Evolutionary conservation across 352 stramenopile genomes (phyloP), one percentile per base, ranked within the genome.

Genomic region (Saprolegnia diclina): DNA sequence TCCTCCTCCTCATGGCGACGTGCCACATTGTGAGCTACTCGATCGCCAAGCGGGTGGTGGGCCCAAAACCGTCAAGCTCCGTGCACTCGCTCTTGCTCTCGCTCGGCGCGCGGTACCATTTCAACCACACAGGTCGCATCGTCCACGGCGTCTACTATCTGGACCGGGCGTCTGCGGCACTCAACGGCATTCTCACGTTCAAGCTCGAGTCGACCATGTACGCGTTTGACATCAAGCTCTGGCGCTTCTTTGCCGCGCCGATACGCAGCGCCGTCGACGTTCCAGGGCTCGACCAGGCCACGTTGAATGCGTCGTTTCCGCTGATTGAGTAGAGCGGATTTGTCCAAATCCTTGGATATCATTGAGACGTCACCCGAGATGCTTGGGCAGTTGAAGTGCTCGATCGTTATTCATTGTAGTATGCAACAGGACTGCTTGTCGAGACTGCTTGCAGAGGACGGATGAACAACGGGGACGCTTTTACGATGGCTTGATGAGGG

Each of bases 181-280:
- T 67, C n/a, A 67, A 54, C 18, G 61, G 61, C n/a, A 38, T 67
- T 10, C 40, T 67, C 13, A 67, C 61, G 11, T 9, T 53, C 13
- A 24, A 32, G 19, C 16, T 24, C 14, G 29, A 10, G 6, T 35
- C 5, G 14, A 40, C 19, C 29, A 63, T 67, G 14, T 55, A 46
- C 14, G 61, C 14, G 0, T 29, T 67, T 6, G 61, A 67, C 32
- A 57, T 67, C 5, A 67, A 67, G 21, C 18, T 67, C 6, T 67
- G 61, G 61, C 19, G 37, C 16, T 11, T 56, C 19, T 64, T 64
- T 56, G 53, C 24, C 2, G 24, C 46, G n/a, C 46, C 46, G 46
- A 35, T 35, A 35, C 29, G 29, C 29, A 35, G 5, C 29, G 29
- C 29, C 29, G 29, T 35, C 29, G 29, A 35, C 29, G 29, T 35